Evolutionary conservation across 2,329 filamentous ascomycete genomes (phyloP).

Genomic region (Scortechinia acanthostroma): DNA sequence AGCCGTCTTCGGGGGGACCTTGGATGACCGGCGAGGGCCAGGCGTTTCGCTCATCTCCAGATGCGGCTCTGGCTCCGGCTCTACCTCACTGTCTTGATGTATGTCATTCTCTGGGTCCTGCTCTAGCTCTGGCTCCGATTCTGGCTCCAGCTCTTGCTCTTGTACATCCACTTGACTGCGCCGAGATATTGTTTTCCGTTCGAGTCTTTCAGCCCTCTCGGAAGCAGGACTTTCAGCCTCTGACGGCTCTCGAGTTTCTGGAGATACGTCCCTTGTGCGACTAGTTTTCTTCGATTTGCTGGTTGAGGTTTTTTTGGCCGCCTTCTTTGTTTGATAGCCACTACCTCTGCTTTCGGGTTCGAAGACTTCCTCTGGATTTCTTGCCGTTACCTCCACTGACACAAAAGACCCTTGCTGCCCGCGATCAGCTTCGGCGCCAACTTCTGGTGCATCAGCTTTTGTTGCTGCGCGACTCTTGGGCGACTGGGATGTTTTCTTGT

Average conservation of each 20-base stretch:
- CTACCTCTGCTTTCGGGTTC: background rate
- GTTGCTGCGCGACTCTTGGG: too few species aligned
- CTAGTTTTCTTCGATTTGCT: slow-evolving; percentile 1
- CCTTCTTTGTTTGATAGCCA: background rate
- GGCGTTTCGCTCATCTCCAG: background rate
- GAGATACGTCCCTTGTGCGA: too few species aligned
- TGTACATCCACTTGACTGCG: too few species aligned
- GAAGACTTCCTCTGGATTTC: background rate
- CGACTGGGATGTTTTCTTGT: too few species aligned
- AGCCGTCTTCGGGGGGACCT: background rate
- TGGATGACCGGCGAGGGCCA: background rate
- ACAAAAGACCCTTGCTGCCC: background rate
- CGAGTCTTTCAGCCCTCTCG: too few species aligned
- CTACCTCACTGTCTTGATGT: background rate
- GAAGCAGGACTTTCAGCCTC: too few species aligned
- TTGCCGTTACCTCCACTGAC: background rate
- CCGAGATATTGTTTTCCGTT: too few species aligned
- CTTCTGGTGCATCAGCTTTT: too few species aligned
- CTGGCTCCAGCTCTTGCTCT: background rate
- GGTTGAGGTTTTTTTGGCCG: background rate
- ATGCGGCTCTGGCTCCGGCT: background rate
- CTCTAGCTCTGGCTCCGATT: background rate
- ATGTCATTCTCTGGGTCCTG: background rate
- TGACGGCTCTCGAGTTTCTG: too few species aligned
- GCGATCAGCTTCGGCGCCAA: too few species aligned